Evolutionary conservation across 352 stramenopile genomes (phyloP).

Genomic region (Phytophthora pluvialis): DNA sequence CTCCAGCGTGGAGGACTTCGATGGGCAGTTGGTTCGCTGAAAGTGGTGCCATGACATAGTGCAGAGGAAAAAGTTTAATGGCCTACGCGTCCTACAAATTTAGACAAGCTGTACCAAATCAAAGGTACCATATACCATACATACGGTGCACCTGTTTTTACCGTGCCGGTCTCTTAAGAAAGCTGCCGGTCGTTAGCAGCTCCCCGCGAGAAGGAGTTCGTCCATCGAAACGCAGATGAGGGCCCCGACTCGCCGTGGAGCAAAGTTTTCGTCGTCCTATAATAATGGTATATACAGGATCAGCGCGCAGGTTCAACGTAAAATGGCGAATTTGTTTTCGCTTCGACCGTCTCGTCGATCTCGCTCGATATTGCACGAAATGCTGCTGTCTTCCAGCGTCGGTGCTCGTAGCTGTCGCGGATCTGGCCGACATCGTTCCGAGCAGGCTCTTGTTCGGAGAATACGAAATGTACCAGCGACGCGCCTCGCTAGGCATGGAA

Average conservation of each 20-base stretch:
- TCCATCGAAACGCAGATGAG: conserved; percentile 25
- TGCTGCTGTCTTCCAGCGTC: conserved; percentile 80
- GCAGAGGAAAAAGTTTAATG: too few species aligned
- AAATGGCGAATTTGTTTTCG: too few species aligned
- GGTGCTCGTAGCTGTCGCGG: conserved; percentile 89
- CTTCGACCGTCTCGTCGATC: conserved; percentile 1
- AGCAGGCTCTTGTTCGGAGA: conserved; percentile 89
- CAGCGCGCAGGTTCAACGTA: background rate
- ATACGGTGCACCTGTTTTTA: too few species aligned
- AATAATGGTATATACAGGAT: background rate
- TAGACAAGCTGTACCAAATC: too few species aligned
- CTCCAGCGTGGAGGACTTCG: too few species aligned
- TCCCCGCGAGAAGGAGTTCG: conserved; percentile 15
- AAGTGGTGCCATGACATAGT: too few species aligned
- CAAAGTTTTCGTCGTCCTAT: background rate
- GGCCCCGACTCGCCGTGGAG: conserved; percentile 1
- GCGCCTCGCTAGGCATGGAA: conserved; percentile 97
- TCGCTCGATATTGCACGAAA: conserved; percentile 67
- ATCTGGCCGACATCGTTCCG: conserved; percentile 87
- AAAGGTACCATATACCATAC: too few species aligned
- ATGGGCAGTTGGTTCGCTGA: too few species aligned
- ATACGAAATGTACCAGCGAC: conserved; percentile 99
- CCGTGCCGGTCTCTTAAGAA: too few species aligned
- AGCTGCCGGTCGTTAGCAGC: too few species aligned
- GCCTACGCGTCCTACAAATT: too few species aligned